phyloP scores from a whole-genome alignment of 2,329 filamentous ascomycete species.

The Mycocentrospora acerina region DNA sequence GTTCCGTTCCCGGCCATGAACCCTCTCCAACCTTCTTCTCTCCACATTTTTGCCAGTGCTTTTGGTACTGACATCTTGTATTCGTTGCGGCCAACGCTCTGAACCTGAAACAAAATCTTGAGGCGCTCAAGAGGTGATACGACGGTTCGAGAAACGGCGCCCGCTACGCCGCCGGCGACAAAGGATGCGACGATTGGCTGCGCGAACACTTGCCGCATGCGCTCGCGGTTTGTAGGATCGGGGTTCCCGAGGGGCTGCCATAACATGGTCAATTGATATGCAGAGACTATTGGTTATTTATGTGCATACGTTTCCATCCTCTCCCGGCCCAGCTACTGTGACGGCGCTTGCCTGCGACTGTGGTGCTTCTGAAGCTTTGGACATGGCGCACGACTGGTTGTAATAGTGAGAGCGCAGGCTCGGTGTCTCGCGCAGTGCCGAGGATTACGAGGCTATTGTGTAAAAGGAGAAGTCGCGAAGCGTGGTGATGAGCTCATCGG shows the following conservation, averaged over 20 bases:
- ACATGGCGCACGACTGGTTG: constrained; percentile 18
- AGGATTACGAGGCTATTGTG: constrained; percentile 26
- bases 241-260: constrained; percentile 17
- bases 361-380: constrained; percentile 20
- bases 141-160: constrained; percentile 95
- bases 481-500: constrained; percentile 35
- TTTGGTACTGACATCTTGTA: constrained; percentile 91
- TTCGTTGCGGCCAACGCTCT: constrained; percentile 84
- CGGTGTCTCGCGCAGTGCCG: constrained; percentile 10
- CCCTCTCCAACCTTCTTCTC: constrained; percentile 92
- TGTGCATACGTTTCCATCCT: constrained; percentile 26
- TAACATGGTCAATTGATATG: constrained; percentile 15
- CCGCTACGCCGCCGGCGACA: constrained; percentile 88
- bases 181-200: constrained; percentile 90
- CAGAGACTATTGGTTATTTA: not conserved
- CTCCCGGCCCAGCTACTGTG: constrained; percentile 19
- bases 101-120: constrained; percentile 97
- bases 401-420: constrained; percentile 8
- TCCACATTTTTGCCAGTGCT: constrained; percentile 92
- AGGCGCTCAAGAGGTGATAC: constrained; percentile 93
- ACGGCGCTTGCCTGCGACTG: constrained; percentile 19
- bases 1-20: constrained; percentile 98
- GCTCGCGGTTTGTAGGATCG: constrained; percentile 24
- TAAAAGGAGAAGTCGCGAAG: constrained; percentile 17
- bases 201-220: constrained; percentile 54